Conservation (phyloP, 306 rosid species). For the Trifolium pratense region DNA sequence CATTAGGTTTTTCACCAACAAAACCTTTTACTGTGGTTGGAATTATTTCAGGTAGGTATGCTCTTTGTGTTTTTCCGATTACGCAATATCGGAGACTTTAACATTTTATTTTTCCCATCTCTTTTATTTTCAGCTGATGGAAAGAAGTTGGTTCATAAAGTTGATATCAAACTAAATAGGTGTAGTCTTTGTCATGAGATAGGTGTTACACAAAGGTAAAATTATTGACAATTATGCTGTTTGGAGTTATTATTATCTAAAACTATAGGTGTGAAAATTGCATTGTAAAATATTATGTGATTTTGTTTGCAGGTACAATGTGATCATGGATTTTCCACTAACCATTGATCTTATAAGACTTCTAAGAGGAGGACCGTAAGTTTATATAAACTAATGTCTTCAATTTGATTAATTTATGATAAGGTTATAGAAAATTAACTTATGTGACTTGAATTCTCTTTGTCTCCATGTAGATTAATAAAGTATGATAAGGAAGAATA, state of each 20-base stretch:
- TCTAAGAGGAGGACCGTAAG: constrained; percentile 70
- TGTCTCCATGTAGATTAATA: constrained; percentile 47
- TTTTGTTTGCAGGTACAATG: constrained; percentile 57
- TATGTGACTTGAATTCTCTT: constrained; percentile 5
- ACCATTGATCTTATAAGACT: constrained; percentile 64
- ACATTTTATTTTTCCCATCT: neutral
- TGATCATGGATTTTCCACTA: constrained; percentile 72
- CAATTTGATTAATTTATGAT: neutral
- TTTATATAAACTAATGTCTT: constrained; percentile 6
- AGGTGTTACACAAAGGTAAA: constrained; percentile 69
- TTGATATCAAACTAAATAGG: constrained; percentile 61
- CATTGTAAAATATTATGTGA: neutral
- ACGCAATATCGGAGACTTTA: neutral
- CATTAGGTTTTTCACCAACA: constrained; percentile 54
- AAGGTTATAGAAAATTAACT: neutral
- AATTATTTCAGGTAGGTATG: constrained; percentile 77
- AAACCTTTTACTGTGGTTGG: constrained; percentile 68
- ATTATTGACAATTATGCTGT: neutral
- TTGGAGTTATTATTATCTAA: neutral
- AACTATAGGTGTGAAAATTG: too few relatives aligned
- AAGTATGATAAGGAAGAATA: constrained; percentile 56
- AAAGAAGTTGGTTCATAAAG: constrained; percentile 57
- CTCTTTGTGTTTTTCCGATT: too few relatives aligned
- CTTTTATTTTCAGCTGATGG: constrained; percentile 63
- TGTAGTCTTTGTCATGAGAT: constrained; percentile 65